These are phyloP conservation scores for Austropuccinia psidii DNA, from an alignment of 1,284 basidiomycete genomes.

Conservation along the genomic window DNA sequence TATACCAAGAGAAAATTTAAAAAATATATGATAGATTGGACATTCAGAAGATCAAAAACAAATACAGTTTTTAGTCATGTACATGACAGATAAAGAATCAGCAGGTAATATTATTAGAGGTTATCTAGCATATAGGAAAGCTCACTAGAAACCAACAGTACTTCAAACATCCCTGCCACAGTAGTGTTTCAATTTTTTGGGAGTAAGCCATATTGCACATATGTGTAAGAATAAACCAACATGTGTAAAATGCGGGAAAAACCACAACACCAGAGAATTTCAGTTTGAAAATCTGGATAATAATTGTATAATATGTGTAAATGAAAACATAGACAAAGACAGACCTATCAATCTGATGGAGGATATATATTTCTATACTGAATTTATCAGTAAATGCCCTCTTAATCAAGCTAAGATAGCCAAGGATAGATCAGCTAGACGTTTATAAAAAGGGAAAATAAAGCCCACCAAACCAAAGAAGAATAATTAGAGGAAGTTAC, in stretches of 20 bases:
- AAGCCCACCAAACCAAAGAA: no score
- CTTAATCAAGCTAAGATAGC: no score
- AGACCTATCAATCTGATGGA: no score
- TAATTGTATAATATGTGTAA: no score
- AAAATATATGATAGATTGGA: not conserved
- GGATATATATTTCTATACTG: no score
- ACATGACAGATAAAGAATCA: not conserved
- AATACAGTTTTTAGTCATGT: not conserved
- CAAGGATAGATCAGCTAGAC: no score
- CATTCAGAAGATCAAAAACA: not conserved
- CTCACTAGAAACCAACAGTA: not conserved
- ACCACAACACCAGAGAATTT: no score
- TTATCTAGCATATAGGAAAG: not conserved
- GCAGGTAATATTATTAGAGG: not conserved
- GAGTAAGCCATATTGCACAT: not conserved
- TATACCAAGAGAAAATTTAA: not conserved
- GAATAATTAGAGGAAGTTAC: no score
- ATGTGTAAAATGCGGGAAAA: not conserved
- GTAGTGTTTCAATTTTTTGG: not conserved
- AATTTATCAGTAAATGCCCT: no score
- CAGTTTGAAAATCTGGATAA: no score
- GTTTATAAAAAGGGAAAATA: no score
- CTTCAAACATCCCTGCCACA: not conserved
- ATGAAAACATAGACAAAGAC: no score
- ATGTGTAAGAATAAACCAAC: not conserved